phyloP scores from a whole-genome alignment of 345 rosid species.

The Arabidopsis suecica region DNA sequence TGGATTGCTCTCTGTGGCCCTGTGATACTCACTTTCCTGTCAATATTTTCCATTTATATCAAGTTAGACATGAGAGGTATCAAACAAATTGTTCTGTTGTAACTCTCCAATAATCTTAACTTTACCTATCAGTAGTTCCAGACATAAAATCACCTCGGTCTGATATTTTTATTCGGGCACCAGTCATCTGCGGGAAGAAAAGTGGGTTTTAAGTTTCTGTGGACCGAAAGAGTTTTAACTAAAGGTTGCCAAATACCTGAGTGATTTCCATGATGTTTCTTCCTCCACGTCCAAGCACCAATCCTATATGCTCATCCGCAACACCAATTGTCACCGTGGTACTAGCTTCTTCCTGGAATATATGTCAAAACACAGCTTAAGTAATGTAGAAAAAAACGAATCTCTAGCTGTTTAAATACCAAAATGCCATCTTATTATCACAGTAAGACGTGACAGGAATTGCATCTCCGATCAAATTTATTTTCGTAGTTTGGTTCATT shows the following conservation, averaged over 20 bases:
- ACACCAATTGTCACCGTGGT: slow-evolving; percentile 82
- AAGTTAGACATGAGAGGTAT: slow-evolving; percentile 23
- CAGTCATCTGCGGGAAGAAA: slow-evolving; percentile 67
- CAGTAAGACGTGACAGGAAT: too few relatives aligned
- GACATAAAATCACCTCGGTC: slow-evolving; percentile 96
- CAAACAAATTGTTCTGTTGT: slow-evolving; percentile 5
- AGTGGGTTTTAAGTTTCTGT: slow-evolving; percentile 9
- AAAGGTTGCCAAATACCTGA: slow-evolving; percentile 54
- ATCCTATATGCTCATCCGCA: slow-evolving; percentile 92
- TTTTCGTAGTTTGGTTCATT: too few relatives aligned
- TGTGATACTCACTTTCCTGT: slow-evolving; percentile 94
- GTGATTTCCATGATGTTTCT: slow-evolving; percentile 93
- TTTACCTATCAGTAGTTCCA: slow-evolving; percentile 90
- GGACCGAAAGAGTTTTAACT: neutral
- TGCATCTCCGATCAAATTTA: too few relatives aligned
- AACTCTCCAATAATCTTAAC: neutral
- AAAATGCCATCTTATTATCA: neutral
- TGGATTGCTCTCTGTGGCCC: slow-evolving; percentile 89
- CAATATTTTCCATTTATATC: slow-evolving; percentile 19
- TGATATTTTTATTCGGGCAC: slow-evolving; percentile 92
- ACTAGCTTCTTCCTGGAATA: slow-evolving; percentile 74
- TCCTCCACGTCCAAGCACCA: slow-evolving; percentile 98
- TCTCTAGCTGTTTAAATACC: slow-evolving; percentile 1
- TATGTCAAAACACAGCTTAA: slow-evolving; percentile 28
- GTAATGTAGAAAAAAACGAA: neutral